Conservation (phyloP, 1,284 basidiomycete genomes). For the Phylloboletellus chloephorus region DNA sequence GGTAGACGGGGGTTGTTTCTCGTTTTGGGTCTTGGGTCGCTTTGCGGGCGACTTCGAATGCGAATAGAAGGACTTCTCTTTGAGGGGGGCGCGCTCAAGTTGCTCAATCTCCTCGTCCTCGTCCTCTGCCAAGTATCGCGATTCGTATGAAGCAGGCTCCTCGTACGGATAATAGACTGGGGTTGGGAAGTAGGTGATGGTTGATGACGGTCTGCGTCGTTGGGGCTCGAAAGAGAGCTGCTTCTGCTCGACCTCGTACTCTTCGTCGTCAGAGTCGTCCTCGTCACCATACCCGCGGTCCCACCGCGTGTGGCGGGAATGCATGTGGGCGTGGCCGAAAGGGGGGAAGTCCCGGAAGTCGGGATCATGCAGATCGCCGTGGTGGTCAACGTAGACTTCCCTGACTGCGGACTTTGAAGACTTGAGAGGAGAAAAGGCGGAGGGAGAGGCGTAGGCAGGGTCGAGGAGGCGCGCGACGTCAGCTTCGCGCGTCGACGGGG, state of each 20-base stretch:
- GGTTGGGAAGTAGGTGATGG: slow-evolving; percentile 18
- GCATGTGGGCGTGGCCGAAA: slow-evolving; percentile 24
- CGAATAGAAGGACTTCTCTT: slow-evolving; percentile 23
- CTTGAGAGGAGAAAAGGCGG: slow-evolving; percentile 25
- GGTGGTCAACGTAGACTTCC: slow-evolving; percentile 52
- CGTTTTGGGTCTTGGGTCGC: slow-evolving; percentile 22
- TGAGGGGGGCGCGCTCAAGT: slow-evolving; percentile 22
- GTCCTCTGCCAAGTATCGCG: slow-evolving; percentile 20
- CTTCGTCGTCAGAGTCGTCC: slow-evolving; percentile 30
- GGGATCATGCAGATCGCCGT: slow-evolving; percentile 61
- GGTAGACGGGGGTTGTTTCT: slow-evolving; percentile 20
- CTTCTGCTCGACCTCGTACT: slow-evolving; percentile 9
- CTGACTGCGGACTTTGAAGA: slow-evolving; percentile 25
- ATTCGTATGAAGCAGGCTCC: slow-evolving; percentile 34
- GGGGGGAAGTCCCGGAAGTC: slow-evolving; percentile 60
- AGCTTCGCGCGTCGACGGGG: slow-evolving; percentile 30
- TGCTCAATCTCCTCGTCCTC: slow-evolving; percentile 31
- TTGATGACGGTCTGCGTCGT: slow-evolving; percentile 22
- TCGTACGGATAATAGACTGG: slow-evolving; percentile 27
- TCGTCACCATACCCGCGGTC: slow-evolving; percentile 25
- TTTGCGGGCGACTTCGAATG: slow-evolving; percentile 21
- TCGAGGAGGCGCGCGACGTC: slow-evolving; percentile 61
- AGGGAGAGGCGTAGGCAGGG: slow-evolving; percentile 50
- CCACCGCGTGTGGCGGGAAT: slow-evolving; percentile 21
- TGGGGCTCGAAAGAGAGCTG: slow-evolving; percentile 20